Percentiles rank a stretch among this genome's conserved stretches.
phyloP scores from a whole-genome alignment of 1,284 basidiomycete genomes.

The Apiotrichum akiyoshidainum region DNA sequence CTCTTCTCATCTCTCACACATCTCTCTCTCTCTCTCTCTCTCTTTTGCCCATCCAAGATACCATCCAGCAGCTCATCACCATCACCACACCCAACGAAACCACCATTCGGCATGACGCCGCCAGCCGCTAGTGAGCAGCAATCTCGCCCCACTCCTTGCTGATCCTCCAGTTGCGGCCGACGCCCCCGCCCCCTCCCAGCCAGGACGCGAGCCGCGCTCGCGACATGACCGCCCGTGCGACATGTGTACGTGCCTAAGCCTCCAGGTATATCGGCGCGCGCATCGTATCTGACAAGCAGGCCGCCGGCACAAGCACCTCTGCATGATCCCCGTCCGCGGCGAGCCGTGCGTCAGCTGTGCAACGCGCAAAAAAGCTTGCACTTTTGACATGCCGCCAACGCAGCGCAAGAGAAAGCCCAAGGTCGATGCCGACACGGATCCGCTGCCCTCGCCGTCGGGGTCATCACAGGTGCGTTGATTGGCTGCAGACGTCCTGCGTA shows the following conservation, averaged over 20 bases:
- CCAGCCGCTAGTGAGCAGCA: too few relatives aligned
- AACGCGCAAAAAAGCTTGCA: constrained; percentile 25
- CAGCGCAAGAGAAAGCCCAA: constrained; percentile 24
- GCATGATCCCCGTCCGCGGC: constrained; percentile 28
- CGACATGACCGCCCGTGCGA: constrained; percentile 18
- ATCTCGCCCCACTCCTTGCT: too few relatives aligned
- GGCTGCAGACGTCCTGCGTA: too few relatives aligned
- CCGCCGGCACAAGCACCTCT: constrained; percentile 31
- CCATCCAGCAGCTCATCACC: too few relatives aligned
- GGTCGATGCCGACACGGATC: neutral
- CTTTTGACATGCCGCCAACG: constrained; percentile 30
- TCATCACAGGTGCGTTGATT: too few relatives aligned
- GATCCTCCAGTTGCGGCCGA: neutral
- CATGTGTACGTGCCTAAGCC: constrained; percentile 7
- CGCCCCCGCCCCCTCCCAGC: neutral
- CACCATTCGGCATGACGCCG: too few relatives aligned
- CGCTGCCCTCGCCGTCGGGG: too few relatives aligned
- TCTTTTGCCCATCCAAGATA: too few relatives aligned
- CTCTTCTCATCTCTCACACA: too few relatives aligned
- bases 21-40: too few relatives aligned
- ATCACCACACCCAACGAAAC: too few relatives aligned
- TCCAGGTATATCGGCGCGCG: neutral
- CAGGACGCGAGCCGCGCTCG: constrained; percentile 8
- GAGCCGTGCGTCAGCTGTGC: constrained; percentile 30
- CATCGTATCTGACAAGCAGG: constrained; percentile 14